Conservation (phyloP, 2,329 filamentous ascomycete genomes). For the Fusarium concolor region DNA sequence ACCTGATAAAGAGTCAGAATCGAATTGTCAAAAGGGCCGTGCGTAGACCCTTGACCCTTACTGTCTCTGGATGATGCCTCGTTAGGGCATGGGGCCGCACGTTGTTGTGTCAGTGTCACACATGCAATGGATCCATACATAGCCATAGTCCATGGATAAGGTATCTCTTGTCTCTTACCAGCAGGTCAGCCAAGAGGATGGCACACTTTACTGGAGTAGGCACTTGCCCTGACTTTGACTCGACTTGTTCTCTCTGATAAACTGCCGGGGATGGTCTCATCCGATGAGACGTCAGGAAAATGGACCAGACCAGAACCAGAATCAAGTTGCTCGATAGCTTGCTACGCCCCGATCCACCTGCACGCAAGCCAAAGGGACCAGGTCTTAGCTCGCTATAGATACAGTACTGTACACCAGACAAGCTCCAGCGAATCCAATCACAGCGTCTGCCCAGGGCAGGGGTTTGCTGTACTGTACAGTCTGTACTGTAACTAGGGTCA, state of each 20-base stretch:
- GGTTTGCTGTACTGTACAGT: slow-evolving; percentile 19
- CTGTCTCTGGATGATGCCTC: slow-evolving; percentile 40
- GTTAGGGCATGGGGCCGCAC: slow-evolving; percentile 45
- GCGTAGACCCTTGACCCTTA: slow-evolving; percentile 36
- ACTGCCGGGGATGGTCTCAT: slow-evolving; percentile 29
- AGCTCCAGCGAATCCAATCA: slow-evolving; percentile 35
- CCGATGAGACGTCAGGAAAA: slow-evolving; percentile 34
- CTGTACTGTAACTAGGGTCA: slow-evolving; percentile 25
- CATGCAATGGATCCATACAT: slow-evolving; percentile 1
- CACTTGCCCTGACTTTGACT: slow-evolving; percentile 1
- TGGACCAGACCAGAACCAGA: slow-evolving; percentile 16
- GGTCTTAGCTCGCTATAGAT: slow-evolving; percentile 29
- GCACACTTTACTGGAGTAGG: slow-evolving; percentile 13
- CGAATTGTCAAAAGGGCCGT: slow-evolving; percentile 35
- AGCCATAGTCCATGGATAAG: slow-evolving; percentile 13
- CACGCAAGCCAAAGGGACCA: slow-evolving; percentile 40
- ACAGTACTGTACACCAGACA: slow-evolving; percentile 4
- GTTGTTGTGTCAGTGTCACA: slow-evolving; percentile 46
- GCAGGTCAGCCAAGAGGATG: slow-evolving; percentile 16
- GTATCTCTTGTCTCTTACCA: slow-evolving; percentile 15
- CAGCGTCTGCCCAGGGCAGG: slow-evolving; percentile 31
- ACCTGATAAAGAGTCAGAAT: slow-evolving; percentile 17
- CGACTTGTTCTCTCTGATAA: slow-evolving; percentile 12
- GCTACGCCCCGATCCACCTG: slow-evolving; percentile 44
- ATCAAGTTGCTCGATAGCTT: slow-evolving; percentile 19